Base-by-base conservation (phyloP, 116 monocot genomes). In the Papilionanthe hybrid region DNA sequence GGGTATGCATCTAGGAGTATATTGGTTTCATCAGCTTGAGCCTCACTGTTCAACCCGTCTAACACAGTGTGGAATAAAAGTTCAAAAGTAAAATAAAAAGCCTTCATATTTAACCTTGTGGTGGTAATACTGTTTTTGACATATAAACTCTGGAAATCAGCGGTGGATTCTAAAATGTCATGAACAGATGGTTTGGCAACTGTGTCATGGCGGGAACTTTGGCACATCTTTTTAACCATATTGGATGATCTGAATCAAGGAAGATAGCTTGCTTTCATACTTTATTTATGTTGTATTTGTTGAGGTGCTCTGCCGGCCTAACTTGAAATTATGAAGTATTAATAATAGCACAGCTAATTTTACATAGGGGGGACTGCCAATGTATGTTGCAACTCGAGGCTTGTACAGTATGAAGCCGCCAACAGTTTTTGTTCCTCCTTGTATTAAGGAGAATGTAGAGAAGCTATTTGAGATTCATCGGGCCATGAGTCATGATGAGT, bases 351-450 rank as follows among this genome's bases (percentile, higher is more conserved):
- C 15, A 71, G 27, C 72, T 69, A 17, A 79, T 17, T 80, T 23
- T 72, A 79, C 86, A 71, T 85, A 99, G 98, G 98, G 98, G 30
- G 92, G 94, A 6, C 93, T 99, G 84, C 98, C 98, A 45, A 91
- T 93, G 91, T 99, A 99, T 79, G 84, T 99, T 55, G 98, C 93
- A 82, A 99, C 98, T 60, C 87, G 98, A 30, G 89, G 88, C 10
- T 84, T 99, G 32, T 99, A 93, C 78, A 99, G 74, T 78, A 77
- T 99, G 81, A 99, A 94, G 71, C 95, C 98, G 74, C 94, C 98
- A 12, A 93, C 93, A 48, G 88, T 99, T 37, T 99, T 99, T 84
- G 89, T 99, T 30, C 93, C 94, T 41, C 91, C 91, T 42, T 90
- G 91, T 83, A 93, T 99, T 27, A 91, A 94, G 83, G 84, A 80